phyloP scores from a whole-genome alignment of 2,329 filamentous ascomycete genomes.

The Pseudogymnoascus sp. region DNA sequence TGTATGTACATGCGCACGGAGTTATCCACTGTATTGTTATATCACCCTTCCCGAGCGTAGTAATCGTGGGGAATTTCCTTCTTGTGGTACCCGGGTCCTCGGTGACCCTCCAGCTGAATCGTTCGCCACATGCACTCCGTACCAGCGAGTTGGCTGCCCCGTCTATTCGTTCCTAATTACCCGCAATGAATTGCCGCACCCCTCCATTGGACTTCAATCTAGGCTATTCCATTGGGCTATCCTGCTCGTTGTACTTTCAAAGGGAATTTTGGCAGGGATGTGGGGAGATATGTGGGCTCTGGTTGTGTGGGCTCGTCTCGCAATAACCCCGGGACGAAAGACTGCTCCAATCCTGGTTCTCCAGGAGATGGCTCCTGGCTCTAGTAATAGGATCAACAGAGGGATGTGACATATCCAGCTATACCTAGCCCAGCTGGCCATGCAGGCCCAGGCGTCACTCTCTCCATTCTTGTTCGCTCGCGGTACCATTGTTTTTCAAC shows the following conservation, averaged over 20 bases:
- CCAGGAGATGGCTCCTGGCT: background rate
- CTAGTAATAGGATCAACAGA: background rate
- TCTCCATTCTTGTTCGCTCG: background rate
- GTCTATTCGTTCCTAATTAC: background rate
- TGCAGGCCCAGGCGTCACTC: slow-evolving; percentile 1
- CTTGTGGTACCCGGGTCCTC: slow-evolving; percentile 2
- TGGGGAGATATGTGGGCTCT: background rate
- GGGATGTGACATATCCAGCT: slow-evolving; percentile 6
- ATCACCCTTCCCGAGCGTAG: background rate
- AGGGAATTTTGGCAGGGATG: background rate
- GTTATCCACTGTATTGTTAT: background rate
- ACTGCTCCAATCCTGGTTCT: background rate
- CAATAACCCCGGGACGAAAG: background rate
- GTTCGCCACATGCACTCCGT: background rate
- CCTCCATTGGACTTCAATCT: background rate
- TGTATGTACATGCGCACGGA: background rate
- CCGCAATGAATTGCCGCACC: background rate
- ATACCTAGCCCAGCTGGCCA: slow-evolving; percentile 5
- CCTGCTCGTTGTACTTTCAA: background rate
- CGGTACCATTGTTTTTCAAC: background rate
- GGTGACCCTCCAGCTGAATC: slow-evolving; percentile 2
- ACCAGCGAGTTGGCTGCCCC: background rate
- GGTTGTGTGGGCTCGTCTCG: background rate
- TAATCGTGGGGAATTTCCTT: slow-evolving; percentile 1
- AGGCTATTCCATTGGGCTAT: background rate